These are phyloP conservation scores for Penicillium flavigenum DNA, from an alignment of 495 filamentous ascomycete species.

Conservation along the genomic window DNA sequence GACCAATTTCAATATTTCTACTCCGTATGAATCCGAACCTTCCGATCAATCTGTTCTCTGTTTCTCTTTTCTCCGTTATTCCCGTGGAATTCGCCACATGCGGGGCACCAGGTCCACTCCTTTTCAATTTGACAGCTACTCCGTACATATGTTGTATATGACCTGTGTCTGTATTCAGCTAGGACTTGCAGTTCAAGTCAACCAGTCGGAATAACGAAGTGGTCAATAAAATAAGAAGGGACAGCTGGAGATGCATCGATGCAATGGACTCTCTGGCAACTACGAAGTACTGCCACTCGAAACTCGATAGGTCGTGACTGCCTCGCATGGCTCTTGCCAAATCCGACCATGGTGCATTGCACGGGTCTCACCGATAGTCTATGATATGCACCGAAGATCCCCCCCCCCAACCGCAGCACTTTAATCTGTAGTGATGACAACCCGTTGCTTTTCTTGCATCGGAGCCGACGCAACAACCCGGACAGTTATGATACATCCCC, in stretches of 20 bases:
- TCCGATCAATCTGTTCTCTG: background rate
- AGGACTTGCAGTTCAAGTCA: background rate
- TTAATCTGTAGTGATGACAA: background rate
- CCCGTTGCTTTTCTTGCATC: background rate
- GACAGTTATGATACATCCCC: background rate
- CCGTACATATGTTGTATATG: background rate
- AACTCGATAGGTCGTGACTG: background rate
- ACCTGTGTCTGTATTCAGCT: slow-evolving; percentile 1
- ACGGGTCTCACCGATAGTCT: background rate
- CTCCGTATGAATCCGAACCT: background rate
- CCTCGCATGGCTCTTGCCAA: background rate
- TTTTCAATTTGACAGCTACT: slow-evolving; percentile 12
- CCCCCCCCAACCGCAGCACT: background rate
- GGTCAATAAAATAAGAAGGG: background rate
- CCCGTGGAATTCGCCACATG: slow-evolving; percentile 11
- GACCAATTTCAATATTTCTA: background rate
- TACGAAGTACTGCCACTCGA: background rate
- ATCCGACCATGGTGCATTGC: background rate
- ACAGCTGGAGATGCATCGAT: background rate
- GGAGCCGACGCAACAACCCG: background rate
- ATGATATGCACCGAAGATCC: background rate
- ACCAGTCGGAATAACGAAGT: background rate
- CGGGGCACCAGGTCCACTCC: background rate
- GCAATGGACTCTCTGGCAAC: background rate
- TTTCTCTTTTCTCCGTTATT: slow-evolving; percentile 1